Conservation (phyloP, 345 rosid species). For the Sapria himalayana region DNA sequence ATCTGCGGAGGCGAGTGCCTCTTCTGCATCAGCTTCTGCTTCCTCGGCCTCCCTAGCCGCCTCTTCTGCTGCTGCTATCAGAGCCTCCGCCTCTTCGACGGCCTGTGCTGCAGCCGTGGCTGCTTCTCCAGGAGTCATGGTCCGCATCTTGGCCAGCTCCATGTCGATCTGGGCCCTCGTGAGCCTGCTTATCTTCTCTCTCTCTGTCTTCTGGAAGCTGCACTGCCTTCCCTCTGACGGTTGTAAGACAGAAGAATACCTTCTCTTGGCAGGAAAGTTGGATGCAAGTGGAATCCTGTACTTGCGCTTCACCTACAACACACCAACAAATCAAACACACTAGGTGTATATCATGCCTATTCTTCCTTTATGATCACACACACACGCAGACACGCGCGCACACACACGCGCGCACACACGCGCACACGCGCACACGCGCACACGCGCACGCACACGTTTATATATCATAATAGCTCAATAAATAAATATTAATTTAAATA, state of each 20-base stretch:
- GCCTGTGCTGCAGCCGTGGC: conserved; percentile 73
- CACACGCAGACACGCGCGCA: too few species aligned
- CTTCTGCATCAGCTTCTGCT: conserved; percentile 92
- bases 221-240: conserved; percentile 24
- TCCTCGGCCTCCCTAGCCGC: conserved; percentile 90
- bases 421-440: too few species aligned
- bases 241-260: conserved; percentile 16
- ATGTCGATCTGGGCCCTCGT: conserved; percentile 55
- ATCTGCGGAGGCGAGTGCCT: conserved; percentile 76
- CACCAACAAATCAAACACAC: too few species aligned
- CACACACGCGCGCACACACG: too few species aligned
- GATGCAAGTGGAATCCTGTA: conserved; percentile 52
- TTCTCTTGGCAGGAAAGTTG: conserved; percentile 30
- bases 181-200: conserved; percentile 26
- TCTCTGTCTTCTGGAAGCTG: conserved; percentile 27
- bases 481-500: too few species aligned
- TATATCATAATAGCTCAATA: too few species aligned
- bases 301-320: conserved; percentile 69
- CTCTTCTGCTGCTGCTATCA: conserved; percentile 80
- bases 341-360: too few species aligned
- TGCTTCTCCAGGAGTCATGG: conserved; percentile 68
- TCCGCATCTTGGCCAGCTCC: conserved; percentile 70
- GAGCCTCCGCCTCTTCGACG: conserved; percentile 87
- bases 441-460: too few species aligned
- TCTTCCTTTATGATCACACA: too few species aligned